phyloP scores from a whole-genome alignment of 495 filamentous ascomycete genomes.

The Trypethelium eluteriae region DNA sequence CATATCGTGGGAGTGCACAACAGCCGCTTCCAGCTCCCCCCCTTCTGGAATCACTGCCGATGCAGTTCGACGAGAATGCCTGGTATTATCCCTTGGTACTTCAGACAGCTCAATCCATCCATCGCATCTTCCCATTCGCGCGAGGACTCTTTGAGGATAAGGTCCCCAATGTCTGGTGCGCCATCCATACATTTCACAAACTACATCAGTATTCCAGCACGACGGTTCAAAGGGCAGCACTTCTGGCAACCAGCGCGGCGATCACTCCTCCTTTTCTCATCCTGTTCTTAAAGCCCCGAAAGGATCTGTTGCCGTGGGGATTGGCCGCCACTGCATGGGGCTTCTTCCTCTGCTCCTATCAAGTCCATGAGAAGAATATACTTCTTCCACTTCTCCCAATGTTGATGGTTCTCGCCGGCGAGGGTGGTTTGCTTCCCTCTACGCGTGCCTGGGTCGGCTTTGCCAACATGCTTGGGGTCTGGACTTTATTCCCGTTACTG shows the following conservation, averaged over 20 bases:
- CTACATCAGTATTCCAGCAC: conserved; percentile 52
- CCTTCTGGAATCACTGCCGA: conserved; percentile 48
- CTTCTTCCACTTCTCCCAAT: conserved; percentile 85
- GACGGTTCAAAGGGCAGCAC: conserved; percentile 67
- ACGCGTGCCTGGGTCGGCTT: conserved; percentile 85
- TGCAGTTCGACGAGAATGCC: conserved; percentile 53
- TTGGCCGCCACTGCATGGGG: conserved; percentile 83
- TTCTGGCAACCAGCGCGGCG: conserved; percentile 63
- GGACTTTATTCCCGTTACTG: conserved; percentile 90
- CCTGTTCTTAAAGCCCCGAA: conserved; percentile 69
- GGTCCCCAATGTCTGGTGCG: conserved; percentile 96
- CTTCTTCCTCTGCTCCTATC: conserved; percentile 94
- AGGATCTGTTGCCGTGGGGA: conserved; percentile 66
- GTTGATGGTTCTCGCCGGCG: conserved; percentile 73
- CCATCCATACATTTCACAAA: conserved; percentile 80
- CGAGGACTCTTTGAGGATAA: conserved; percentile 97
- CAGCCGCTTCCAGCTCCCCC: conserved; percentile 37
- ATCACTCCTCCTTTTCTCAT: conserved; percentile 72
- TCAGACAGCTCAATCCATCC: conserved; percentile 70
- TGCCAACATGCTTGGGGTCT: conserved; percentile 81
- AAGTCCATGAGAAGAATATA: conserved; percentile 96
- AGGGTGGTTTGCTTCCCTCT: conserved; percentile 64
- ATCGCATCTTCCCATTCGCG: conserved; percentile 90
- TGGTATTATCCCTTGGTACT: conserved; percentile 63
- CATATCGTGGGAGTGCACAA: conserved; percentile 43